Conservation (phyloP, 169 alveolate genomes). For the Eimeria acervulina region DNA sequence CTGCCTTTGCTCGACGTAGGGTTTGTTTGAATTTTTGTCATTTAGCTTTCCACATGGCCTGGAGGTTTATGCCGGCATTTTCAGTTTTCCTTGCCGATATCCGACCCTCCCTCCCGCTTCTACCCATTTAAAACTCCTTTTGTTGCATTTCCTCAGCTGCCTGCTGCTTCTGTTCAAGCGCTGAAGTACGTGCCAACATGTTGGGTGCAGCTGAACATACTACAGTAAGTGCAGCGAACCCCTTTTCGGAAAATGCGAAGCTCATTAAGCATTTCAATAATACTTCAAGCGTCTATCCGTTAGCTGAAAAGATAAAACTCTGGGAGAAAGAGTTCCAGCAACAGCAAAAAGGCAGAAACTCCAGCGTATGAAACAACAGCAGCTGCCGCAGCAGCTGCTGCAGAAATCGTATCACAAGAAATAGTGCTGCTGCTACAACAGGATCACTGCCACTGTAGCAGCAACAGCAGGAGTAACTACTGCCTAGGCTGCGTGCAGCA, state of each 20-base stretch:
- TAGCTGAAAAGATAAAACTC: neutral
- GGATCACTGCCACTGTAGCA: neutral
- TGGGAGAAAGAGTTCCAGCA: neutral
- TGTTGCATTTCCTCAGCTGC: neutral
- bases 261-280: neutral
- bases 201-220: neutral
- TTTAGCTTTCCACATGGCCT: neutral
- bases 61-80: neutral
- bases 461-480: conserved; percentile 26
- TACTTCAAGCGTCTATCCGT: neutral
- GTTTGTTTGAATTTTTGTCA: neutral
- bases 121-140: no score
- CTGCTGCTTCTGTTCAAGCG: neutral
- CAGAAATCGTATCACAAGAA: neutral
- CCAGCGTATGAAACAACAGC: neutral
- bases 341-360: neutral
- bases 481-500: neutral
- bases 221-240: neutral
- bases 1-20: neutral
- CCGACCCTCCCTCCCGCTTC: neutral
- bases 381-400: neutral
- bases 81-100: neutral
- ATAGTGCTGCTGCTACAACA: neutral
- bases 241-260: neutral
- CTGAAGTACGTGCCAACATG: neutral